Base-by-base conservation (phyloP, 371 early-diverging fungal species). In the Saksenaea oblongispora region DNA sequence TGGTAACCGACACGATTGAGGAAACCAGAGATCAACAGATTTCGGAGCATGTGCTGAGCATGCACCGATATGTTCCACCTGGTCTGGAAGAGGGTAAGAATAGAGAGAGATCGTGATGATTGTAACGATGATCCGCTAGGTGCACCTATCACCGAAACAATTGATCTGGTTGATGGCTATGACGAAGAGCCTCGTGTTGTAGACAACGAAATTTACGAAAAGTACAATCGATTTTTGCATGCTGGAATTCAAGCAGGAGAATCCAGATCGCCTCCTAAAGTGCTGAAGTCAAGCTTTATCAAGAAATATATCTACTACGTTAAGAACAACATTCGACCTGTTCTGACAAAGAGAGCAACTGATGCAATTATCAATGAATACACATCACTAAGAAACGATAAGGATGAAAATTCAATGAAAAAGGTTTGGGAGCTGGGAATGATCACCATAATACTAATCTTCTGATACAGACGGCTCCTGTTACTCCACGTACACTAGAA, bases 401-500 rank as follows among this genome's bases (percentile, higher is more conserved):
- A 79, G 54, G 88, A 88, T 47, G 86, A 86, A 15, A 74, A 80
- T 41, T 77, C 85, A 34, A 70, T 80, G 44, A 84, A 84, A 71
- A 87, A 86, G 77, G 78, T 74, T 64, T 59, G 44, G 22, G 13
- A 37, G 42, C 13, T 15, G 17, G 18, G 13, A 42, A 59, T 4
- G 14, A 24, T 9, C 13, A 10, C n/a, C 24, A 26, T 47, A 22
- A 10, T 9, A 18, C 14, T n/a, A 13, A 14, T 14, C 1, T 14
- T 11, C 14, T 54, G 7, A 28, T 67, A 17, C 73, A 79, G 86
- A 88, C 82, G 41, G 84, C 80, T 18, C 99, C 99, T 15, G 87
- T 99, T 51, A 99, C 99, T 7, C 94, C 99, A 8, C 93, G 99
- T 85, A 94, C 99, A 13, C 86, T 99, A 35, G 99, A 99, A 78